Percentiles rank a stretch among this genome's conserved stretches.
Conservation (phyloP, 805 yeast genomes). For the Metschnikowia noctiluminum region DNA sequence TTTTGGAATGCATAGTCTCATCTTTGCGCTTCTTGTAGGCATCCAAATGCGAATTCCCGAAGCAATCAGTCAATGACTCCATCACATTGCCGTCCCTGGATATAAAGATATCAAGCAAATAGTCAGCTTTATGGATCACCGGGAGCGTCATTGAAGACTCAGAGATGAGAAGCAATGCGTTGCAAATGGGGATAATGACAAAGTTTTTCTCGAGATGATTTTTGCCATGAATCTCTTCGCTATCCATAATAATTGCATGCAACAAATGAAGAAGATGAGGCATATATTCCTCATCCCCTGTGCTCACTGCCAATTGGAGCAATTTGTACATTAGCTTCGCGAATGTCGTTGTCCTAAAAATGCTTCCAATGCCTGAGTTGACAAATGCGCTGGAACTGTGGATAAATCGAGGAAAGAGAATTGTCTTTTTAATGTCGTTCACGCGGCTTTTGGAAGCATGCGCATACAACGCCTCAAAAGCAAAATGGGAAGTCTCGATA, state of each 20-base stretch:
- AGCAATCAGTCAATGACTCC: slow-evolving; percentile 50
- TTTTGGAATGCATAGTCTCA: slow-evolving; percentile 46
- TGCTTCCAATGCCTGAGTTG: slow-evolving; percentile 40
- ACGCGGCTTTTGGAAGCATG: slow-evolving; percentile 39
- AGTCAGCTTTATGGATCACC: slow-evolving; percentile 54
- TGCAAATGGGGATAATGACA: slow-evolving; percentile 54
- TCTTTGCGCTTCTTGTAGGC: slow-evolving; percentile 46
- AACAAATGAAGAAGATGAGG: slow-evolving; percentile 63
- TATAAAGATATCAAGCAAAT: slow-evolving; percentile 49
- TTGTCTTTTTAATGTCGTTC: slow-evolving; percentile 38
- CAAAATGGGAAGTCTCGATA: slow-evolving; percentile 48
- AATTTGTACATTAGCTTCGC: slow-evolving; percentile 57
- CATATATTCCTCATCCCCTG: slow-evolving; percentile 51
- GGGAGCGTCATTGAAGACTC: slow-evolving; percentile 49
- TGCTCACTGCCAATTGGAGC: slow-evolving; percentile 50
- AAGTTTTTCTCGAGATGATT: slow-evolving; percentile 42
- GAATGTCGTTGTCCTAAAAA: slow-evolving; percentile 50
- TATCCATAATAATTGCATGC: slow-evolving; percentile 60
- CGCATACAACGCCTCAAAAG: slow-evolving; percentile 45
- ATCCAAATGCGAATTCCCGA: slow-evolving; percentile 54
- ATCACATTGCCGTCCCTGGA: slow-evolving; percentile 47
- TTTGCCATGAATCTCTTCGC: slow-evolving; percentile 40
- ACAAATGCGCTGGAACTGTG: slow-evolving; percentile 34
- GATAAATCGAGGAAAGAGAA: slow-evolving; percentile 46
- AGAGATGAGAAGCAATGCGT: slow-evolving; percentile 49